Base-by-base conservation (phyloP, 306 rosid species). In the Begonia loranthoides region DNA sequence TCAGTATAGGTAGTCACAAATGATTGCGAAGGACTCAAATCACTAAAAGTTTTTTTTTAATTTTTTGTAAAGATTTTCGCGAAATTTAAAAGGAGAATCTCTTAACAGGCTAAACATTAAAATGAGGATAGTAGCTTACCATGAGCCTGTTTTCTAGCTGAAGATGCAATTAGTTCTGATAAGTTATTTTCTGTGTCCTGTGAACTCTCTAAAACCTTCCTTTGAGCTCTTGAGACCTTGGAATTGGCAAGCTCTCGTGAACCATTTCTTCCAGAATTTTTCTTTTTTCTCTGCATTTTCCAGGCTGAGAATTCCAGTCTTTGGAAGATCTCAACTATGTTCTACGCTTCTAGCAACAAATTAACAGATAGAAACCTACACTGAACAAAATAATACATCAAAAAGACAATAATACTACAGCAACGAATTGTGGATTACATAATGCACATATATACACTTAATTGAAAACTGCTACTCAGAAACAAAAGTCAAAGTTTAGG, bases 261-360 rank as follows among this genome's bases (percentile, higher is more conserved):
- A 60, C 76, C 66, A 65, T 67, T 59, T 73, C 76, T 69, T 65
- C 78, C 74, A 14, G 66, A 58, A 56, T 72, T 45, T 54, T 81
- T 84, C 67, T 79, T 84, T 86, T 73, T 84, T 17, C 83, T 79
- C 70, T 75, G 94, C 96, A 88, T 61, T 79, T 67, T 76, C 62
- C 15, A 66, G 43, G 49, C 34, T 55, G 43, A 51, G 58, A 69
- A 19, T 49, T 12, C 45, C 48, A 51, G 45, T 45, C 14, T 66
- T 45, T 36, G 50, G 41, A 69, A 11, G 52, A 13, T 60, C 56
- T 48, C 45, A 28, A 28, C 36, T 28, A 28, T 28, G 7, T 8
- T 28, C n/a, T n/a, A n/a, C n/a, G n/a, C n/a, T n/a, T n/a, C 70
- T 40, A 47, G 59, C 60, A 55, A 43, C 47, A 43, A 43, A 10